phyloP scores from a whole-genome alignment of 805 yeast species.

The Yarrowia porcina region DNA sequence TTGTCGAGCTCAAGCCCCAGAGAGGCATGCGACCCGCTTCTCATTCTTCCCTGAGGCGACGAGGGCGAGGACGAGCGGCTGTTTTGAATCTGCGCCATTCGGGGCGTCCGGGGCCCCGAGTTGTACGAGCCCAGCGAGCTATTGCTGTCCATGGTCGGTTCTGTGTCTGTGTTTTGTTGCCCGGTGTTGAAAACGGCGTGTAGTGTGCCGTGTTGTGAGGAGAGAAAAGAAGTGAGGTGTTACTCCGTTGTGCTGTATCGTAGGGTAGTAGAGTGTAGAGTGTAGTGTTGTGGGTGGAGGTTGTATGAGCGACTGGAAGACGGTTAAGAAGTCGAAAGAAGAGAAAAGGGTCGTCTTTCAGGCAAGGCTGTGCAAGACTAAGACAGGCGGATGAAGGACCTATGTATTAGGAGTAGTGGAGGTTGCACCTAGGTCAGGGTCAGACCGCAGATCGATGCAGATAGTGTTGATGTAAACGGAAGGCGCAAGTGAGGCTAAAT shows the following conservation, averaged over 20 bases:
- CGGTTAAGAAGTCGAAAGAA: too few relatives aligned
- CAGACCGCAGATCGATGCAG: conserved; percentile 16
- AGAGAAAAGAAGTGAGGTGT: background rate
- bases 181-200: background rate
- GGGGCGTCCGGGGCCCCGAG: conserved; percentile 5
- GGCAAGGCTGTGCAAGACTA: conserved; percentile 12
- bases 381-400: background rate
- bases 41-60: background rate
- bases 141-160: background rate
- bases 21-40: background rate
- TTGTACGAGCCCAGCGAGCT: conserved; percentile 17
- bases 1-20: conserved; percentile 23
- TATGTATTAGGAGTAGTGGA: background rate
- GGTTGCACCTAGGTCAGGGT: background rate
- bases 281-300: too few relatives aligned
- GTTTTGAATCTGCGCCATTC: background rate
- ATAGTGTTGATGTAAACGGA: conserved; percentile 17
- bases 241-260: too few relatives aligned
- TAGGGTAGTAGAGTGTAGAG: too few relatives aligned
- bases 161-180: background rate
- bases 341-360: too few relatives aligned
- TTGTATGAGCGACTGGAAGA: too few relatives aligned
- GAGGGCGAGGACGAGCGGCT: conserved; percentile 9
- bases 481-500: conserved; percentile 19
- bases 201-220: background rate